Base-by-base conservation (phyloP, 2,329 filamentous ascomycete genomes). In the Fusarium decemcellulare region DNA sequence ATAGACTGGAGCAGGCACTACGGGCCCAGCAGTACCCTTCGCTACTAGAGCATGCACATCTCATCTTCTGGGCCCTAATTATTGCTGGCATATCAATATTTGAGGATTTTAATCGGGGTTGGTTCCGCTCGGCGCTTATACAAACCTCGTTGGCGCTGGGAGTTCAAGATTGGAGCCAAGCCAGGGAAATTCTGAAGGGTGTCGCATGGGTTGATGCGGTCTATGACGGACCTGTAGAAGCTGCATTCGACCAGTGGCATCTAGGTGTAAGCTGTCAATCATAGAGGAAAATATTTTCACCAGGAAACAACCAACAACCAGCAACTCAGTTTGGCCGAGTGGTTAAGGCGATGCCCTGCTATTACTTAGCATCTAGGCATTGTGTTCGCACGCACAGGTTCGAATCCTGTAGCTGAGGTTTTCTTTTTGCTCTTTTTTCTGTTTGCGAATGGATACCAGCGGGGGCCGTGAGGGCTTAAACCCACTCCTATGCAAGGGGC, bases 41-140 rank as follows among this genome's bases (percentile, higher is more conserved):
- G 23, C 16, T 16, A 9, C 48, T 39, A 3, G 55, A 60, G 8
- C 18, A 53, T n/a, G 46, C 54, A 10, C 50, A 12, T 5, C 30
- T 68, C 34, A 16, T 58, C 2, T 53, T 68, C 15, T 68, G 65
- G 65, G 52, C 52, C 15, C n/a, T 66, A 6, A 51, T 62, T 4
- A 12, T 68, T n/a, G 32, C 59, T 7, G 40, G 42, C 1, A 6
- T 66, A 34, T 55, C 63, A 8, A 63, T 68, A 16, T 68, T 66
- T 36, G 63, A 68, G 47, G 52, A 42, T 18, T 50, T 50, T 10
- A 56, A 68, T 11, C 46, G 59, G 12, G 59, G 37, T 4, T 66
- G 65, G 65, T 51, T 63, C 16, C 44, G 50, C 6, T 8, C 5
- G 14, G 52, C 63, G 6, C 32, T 68, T 40, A 16, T 44, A 5